These are phyloP conservation scores for Dothistroma septosporum DNA, from an alignment of 2,329 filamentous ascomycete genomes.

Conservation along the genomic window DNA sequence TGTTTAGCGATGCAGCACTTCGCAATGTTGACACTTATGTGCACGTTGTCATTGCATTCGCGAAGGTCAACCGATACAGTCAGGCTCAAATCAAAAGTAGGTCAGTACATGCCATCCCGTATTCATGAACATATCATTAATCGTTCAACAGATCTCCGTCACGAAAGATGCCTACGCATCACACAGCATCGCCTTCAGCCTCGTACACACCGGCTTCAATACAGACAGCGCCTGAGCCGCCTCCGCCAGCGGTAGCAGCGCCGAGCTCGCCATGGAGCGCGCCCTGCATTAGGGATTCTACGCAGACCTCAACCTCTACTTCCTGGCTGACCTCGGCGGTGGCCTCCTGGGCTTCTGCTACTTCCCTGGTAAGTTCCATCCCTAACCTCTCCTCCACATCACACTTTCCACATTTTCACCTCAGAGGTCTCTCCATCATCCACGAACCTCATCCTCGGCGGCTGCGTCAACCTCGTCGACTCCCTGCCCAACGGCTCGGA, in stretches of 20 bases:
- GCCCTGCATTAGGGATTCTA: constrained; percentile 51
- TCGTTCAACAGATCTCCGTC: constrained; percentile 8
- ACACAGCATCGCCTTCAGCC: constrained; percentile 30
- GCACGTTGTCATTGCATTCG: constrained; percentile 38
- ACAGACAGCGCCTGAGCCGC: constrained; percentile 51
- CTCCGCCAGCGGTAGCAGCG: constrained; percentile 40
- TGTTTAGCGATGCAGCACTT: constrained; percentile 1
- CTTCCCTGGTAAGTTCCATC: constrained; percentile 10
- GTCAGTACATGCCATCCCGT: not conserved
- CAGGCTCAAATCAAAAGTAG: constrained; percentile 21
- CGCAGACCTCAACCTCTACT: constrained; percentile 53
- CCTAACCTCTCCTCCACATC: not conserved
- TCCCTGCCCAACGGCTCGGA: constrained; percentile 50
- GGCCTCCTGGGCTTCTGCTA: constrained; percentile 25
- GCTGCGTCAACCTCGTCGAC: constrained; percentile 51
- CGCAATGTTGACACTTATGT: constrained; percentile 31
- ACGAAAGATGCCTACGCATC: constrained; percentile 35
- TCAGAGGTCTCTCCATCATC: constrained; percentile 38
- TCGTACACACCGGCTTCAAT: constrained; percentile 46
- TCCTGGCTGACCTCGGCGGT: constrained; percentile 47
- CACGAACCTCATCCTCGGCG: constrained; percentile 41
- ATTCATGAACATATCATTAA: not conserved
- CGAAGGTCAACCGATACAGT: constrained; percentile 33
- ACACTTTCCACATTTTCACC: not conserved
- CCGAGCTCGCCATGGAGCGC: constrained; percentile 45